Evolutionary conservation across 768 basidiomycete genomes (phyloP).

Genomic region (Pulveroboletus sp.): DNA sequence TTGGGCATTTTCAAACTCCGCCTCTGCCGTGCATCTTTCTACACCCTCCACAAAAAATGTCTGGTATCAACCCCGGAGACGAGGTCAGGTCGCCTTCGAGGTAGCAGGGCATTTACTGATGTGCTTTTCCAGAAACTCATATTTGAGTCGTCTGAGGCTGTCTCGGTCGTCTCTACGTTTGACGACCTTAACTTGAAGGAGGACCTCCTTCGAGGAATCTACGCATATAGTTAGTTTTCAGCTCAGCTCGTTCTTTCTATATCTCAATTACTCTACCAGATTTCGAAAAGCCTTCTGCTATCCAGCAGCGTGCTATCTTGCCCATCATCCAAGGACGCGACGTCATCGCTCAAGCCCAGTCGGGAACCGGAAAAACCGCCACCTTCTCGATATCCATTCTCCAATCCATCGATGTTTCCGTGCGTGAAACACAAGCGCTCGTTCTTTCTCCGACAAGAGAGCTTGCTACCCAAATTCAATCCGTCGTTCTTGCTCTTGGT

Average conservation of each 20-base stretch:
- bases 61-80: slow-evolving; percentile 82
- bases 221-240: slow-evolving; percentile 83
- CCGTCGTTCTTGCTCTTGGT: slow-evolving; percentile 90
- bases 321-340: slow-evolving; percentile 95
- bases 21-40: slow-evolving; percentile 21
- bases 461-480: slow-evolving; percentile 98
- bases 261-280: slow-evolving; percentile 39
- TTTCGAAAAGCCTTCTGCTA: slow-evolving; percentile 98
- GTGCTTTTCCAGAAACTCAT: slow-evolving; percentile 67
- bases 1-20: slow-evolving; percentile 54
- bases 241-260: background rate
- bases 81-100: slow-evolving; percentile 48
- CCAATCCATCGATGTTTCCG: slow-evolving; percentile 93
- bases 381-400: slow-evolving; percentile 98
- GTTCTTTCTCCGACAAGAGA: slow-evolving; percentile 98
- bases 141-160: slow-evolving; percentile 91
- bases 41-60: slow-evolving; percentile 47
- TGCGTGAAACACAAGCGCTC: slow-evolving; percentile 94
- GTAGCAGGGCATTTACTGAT: slow-evolving; percentile 4
- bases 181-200: slow-evolving; percentile 91
- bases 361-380: slow-evolving; percentile 99
- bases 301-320: slow-evolving; percentile 96
- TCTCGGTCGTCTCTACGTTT: slow-evolving; percentile 85
- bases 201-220: slow-evolving; percentile 93
- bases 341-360: slow-evolving; percentile 98